Base-by-base conservation (phyloP, 257 asterid genomes). In the Verbena officinalis region DNA sequence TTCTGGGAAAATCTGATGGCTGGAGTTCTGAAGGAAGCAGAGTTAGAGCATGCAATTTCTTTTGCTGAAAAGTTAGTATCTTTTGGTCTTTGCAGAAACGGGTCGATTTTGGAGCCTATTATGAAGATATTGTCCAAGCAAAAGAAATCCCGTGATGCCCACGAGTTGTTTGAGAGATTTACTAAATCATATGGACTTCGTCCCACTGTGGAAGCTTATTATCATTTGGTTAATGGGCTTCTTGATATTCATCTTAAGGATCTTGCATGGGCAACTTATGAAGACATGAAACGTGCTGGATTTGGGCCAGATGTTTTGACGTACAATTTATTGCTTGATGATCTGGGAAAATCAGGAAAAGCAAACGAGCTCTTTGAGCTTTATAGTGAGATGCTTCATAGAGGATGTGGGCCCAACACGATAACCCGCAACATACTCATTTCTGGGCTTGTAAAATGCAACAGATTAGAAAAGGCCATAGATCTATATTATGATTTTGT, bases 341-440 rank as follows among this genome's bases (percentile, higher is more conserved):
- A 89, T 80, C 96, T 89, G 67, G 95, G 94, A 21, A 92, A 87
- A 68, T 87, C 88, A 0, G 83, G 96, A 54, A 89, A 84, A 77
- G 75, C 81, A 23, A 73, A 78, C 5, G 87, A 81, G 64, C 95
- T 92, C 59, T 80, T 79, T 15, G 75, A 75, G 62, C 83, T 89
- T 38, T 87, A 89, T 63, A 77, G 81, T 68, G 95, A 92, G 75
- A 92, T 92, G 98, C 71, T 75, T 57, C 84, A 73, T 58, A 83
- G 86, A 70, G 89, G 88, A 51, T 83, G 86, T 62, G 40, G 65
- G 58, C 97, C 98, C 5, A 73, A 77, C 65, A 76, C 93, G 1
- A 84, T 84, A 59, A 87, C 97, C 59, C 85, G 84, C 74, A 92
- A 92, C 74, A 81, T 89, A 69, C 82, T 89, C 68, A 92, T 92